These are phyloP conservation scores for Colletotrichum sp. DNA, from an alignment of 2,329 filamentous ascomycete species.

Conservation along the genomic window DNA sequence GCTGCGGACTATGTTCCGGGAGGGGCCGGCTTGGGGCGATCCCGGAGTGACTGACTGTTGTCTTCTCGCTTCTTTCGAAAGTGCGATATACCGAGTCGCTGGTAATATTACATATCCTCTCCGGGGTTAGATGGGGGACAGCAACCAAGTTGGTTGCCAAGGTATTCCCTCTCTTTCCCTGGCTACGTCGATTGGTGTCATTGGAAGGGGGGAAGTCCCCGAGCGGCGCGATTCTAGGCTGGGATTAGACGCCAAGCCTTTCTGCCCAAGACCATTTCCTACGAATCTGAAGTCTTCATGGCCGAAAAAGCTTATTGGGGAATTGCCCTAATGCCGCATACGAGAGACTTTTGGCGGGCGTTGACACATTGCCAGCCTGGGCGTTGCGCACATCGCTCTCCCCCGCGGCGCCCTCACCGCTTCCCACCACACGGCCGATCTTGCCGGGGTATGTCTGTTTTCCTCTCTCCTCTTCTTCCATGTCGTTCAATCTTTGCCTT, in stretches of 20 bases:
- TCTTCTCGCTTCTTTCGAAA: neutral
- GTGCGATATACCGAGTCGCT: neutral
- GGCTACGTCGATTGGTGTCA: neutral
- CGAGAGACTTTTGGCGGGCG: neutral
- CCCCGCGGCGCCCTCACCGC: neutral
- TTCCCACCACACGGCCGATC: neutral
- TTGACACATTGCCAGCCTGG: neutral
- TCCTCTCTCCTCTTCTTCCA: neutral
- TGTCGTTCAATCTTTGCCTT: neutral
- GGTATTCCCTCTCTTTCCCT: neutral
- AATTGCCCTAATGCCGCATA: neutral
- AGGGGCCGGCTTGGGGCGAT: neutral
- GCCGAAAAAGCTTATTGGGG: neutral
- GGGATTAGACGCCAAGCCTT: neutral
- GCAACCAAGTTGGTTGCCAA: neutral
- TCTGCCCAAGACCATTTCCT: neutral
- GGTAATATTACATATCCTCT: neutral
- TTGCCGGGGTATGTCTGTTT: neutral
- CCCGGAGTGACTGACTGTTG: neutral
- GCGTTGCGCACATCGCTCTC: neutral
- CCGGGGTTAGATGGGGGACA: neutral
- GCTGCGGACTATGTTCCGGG: neutral
- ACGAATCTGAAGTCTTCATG: neutral
- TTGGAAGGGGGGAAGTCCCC: neutral
- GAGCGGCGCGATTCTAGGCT: neutral